Conservation (phyloP, 805 yeast species). For the Candida yuanshanica region DNA sequence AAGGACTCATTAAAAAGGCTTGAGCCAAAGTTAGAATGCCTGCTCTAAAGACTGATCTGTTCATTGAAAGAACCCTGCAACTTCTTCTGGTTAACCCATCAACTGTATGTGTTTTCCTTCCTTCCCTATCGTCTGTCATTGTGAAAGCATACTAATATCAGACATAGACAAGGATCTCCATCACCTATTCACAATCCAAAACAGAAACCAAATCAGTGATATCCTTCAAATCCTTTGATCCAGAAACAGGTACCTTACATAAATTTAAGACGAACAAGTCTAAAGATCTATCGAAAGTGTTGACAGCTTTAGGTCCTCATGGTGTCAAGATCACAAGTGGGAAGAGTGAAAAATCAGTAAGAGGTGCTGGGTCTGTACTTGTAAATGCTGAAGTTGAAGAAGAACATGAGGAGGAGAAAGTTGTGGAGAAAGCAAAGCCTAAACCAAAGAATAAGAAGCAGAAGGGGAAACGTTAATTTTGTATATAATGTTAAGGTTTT, state of each 20-base stretch:
- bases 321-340: slow-evolving; percentile 32
- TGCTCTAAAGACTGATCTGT: slow-evolving; percentile 15
- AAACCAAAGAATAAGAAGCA: slow-evolving; percentile 19
- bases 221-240: slow-evolving; percentile 58
- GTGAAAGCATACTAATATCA: slow-evolving; percentile 3
- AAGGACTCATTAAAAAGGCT: too few species aligned
- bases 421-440: slow-evolving; percentile 3
- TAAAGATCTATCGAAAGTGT: slow-evolving; percentile 65
- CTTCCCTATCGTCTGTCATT: neutral
- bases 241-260: slow-evolving; percentile 58
- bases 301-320: slow-evolving; percentile 69
- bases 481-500: too few species aligned
- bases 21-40: slow-evolving; percentile 12
- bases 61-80: slow-evolving; percentile 18
- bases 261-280: slow-evolving; percentile 49
- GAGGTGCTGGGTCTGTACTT: slow-evolving; percentile 20
- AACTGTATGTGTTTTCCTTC: slow-evolving; percentile 15
- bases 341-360: slow-evolving; percentile 5
- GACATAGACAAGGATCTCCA: slow-evolving; percentile 19
- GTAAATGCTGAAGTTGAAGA: slow-evolving; percentile 19
- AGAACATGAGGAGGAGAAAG: slow-evolving; percentile 4
- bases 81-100: slow-evolving; percentile 17
- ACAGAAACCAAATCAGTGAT: slow-evolving; percentile 14
- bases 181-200: slow-evolving; percentile 13
- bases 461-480: slow-evolving; percentile 19